phyloP scores from a whole-genome alignment of 2,329 filamentous ascomycete genomes.

The Diaporthe citri region DNA sequence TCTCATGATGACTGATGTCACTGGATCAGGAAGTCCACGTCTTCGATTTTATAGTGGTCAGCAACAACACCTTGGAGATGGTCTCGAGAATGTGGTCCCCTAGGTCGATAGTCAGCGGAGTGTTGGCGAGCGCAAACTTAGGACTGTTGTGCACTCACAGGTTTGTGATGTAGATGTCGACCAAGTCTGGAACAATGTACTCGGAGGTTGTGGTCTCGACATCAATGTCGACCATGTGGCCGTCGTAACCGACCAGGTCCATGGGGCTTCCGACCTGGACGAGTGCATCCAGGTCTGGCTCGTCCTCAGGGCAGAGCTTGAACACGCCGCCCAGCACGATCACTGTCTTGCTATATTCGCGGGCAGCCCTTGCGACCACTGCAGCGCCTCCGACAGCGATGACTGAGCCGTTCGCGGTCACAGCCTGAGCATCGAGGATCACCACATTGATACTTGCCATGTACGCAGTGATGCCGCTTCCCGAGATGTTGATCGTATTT shows the following conservation, averaged over 20 bases:
- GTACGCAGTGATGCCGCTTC: slow-evolving; percentile 88
- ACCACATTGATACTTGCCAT: slow-evolving; percentile 98
- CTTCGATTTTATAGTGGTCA: slow-evolving; percentile 61
- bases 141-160: slow-evolving; percentile 64
- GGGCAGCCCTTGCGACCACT: slow-evolving; percentile 86
- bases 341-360: slow-evolving; percentile 84
- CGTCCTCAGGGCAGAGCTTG: slow-evolving; percentile 91
- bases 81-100: slow-evolving; percentile 50
- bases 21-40: slow-evolving; percentile 71
- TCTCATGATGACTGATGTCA: slow-evolving; percentile 46
- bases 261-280: slow-evolving; percentile 90
- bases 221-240: slow-evolving; percentile 82
- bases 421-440: slow-evolving; percentile 86
- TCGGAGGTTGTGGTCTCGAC: slow-evolving; percentile 86
- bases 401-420: slow-evolving; percentile 89
- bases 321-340: slow-evolving; percentile 93
- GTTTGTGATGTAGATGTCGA: slow-evolving; percentile 90
- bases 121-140: neutral
- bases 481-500: slow-evolving; percentile 85
- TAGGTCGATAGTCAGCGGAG: slow-evolving; percentile 33
- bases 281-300: slow-evolving; percentile 83
- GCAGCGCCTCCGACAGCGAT: slow-evolving; percentile 87
- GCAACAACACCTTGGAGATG: slow-evolving; percentile 47
- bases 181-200: slow-evolving; percentile 80
- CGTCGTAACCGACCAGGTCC: slow-evolving; percentile 83